These are phyloP conservation scores for Euphorbia celastroides DNA, from an alignment of 441 rosid species.

Conservation along the genomic window DNA sequence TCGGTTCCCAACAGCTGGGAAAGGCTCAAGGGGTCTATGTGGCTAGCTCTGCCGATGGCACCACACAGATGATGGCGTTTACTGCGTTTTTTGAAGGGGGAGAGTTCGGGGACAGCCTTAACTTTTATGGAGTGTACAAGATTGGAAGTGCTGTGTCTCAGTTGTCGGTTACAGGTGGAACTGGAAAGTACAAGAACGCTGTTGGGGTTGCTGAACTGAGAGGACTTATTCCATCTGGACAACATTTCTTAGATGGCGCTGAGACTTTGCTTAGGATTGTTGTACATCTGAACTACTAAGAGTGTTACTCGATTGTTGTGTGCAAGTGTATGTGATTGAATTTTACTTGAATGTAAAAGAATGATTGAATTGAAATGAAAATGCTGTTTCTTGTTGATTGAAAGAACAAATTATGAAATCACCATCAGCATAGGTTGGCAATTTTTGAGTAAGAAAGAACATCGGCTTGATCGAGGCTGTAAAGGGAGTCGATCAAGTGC, in stretches of 20 bases:
- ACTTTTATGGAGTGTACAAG: slow-evolving; percentile 73
- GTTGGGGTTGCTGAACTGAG: slow-evolving; percentile 66
- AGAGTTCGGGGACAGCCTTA: slow-evolving; percentile 78
- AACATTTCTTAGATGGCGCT: slow-evolving; percentile 58
- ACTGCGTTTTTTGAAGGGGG: slow-evolving; percentile 85
- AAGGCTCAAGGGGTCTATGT: slow-evolving; percentile 88
- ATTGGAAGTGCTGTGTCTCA: slow-evolving; percentile 61
- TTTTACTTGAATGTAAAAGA: neutral
- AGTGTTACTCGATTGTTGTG: slow-evolving; percentile 21
- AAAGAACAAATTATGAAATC: neutral
- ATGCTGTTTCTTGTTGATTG: neutral
- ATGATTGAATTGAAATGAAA: neutral
- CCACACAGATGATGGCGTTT: slow-evolving; percentile 93
- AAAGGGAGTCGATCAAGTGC: slow-evolving; percentile 73
- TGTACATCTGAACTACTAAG: slow-evolving; percentile 59
- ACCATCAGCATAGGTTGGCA: slow-evolving; percentile 15
- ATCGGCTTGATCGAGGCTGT: slow-evolving; percentile 52
- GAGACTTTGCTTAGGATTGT: slow-evolving; percentile 64
- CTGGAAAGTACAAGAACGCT: slow-evolving; percentile 81
- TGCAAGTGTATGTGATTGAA: slow-evolving; percentile 13
- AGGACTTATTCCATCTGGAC: slow-evolving; percentile 76
- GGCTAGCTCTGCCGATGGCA: slow-evolving; percentile 77
- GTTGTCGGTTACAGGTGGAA: slow-evolving; percentile 76
- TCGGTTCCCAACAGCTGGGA: slow-evolving; percentile 71
- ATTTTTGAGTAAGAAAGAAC: slow-evolving; percentile 42